phyloP scores from a whole-genome alignment of 2,329 filamentous ascomycete genomes.

The Hortaea werneckii region DNA sequence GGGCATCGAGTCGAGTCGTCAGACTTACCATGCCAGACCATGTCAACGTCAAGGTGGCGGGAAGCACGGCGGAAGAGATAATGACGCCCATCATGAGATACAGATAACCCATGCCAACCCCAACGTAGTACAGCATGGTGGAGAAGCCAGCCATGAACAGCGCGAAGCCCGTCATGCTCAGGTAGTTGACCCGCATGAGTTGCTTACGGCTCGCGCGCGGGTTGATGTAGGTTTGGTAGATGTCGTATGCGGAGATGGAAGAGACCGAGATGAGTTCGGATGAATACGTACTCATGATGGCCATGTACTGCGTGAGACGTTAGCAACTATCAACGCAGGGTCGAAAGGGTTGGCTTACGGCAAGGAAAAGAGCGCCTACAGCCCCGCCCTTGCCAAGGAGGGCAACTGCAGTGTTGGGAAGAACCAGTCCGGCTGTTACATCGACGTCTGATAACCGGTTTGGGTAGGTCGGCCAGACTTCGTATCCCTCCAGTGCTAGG shows the following conservation, averaged over 20 bases:
- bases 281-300: slow-evolving; percentile 74
- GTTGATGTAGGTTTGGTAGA: slow-evolving; percentile 81
- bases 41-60: slow-evolving; percentile 67
- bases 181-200: slow-evolving; percentile 71
- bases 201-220: slow-evolving; percentile 63
- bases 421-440: slow-evolving; percentile 70
- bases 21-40: slow-evolving; percentile 48
- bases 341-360: slow-evolving; percentile 41
- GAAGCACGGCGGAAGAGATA: slow-evolving; percentile 66
- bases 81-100: slow-evolving; percentile 89
- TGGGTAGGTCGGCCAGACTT: slow-evolving; percentile 61
- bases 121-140: slow-evolving; percentile 52
- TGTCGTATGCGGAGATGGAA: slow-evolving; percentile 78
- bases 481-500: slow-evolving; percentile 66
- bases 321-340: no score
- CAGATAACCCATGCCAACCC: slow-evolving; percentile 4
- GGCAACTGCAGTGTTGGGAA: slow-evolving; percentile 77
- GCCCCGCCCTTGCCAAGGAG: slow-evolving; percentile 75
- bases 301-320: slow-evolving; percentile 43
- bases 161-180: slow-evolving; percentile 63
- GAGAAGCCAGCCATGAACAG: slow-evolving; percentile 68
- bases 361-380: slow-evolving; percentile 63
- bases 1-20: no score
- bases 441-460: slow-evolving; percentile 62
- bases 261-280: slow-evolving; percentile 80